Percentiles rank a stretch among this genome's conserved stretches.
Evolutionary conservation across 495 filamentous ascomycete species (phyloP).

Genomic region (Penicillium riverlandense): DNA sequence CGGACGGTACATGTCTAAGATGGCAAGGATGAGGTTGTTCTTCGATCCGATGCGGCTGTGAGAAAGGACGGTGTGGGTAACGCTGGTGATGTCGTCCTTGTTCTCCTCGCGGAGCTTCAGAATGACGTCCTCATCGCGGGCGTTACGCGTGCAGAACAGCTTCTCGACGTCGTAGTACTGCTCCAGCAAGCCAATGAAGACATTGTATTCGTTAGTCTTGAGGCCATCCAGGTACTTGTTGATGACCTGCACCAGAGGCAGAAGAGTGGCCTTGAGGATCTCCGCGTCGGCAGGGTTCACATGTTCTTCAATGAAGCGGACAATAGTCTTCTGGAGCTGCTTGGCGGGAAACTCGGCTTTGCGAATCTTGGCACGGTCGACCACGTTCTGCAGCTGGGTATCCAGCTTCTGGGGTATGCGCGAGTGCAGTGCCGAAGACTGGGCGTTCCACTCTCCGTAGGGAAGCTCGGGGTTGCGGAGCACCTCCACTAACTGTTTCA

Average conservation of each 20-base stretch:
- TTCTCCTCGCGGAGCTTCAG: conserved; percentile 91
- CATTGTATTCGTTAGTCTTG: conserved; percentile 81
- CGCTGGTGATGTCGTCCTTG: conserved; percentile 78
- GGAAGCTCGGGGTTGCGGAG: conserved; percentile 85
- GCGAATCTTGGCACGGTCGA: conserved; percentile 71
- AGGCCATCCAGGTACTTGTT: conserved; percentile 79
- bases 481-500: conserved; percentile 86
- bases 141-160: conserved; percentile 75
- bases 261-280: conserved; percentile 63
- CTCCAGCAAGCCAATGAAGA: conserved; percentile 70
- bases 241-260: conserved; percentile 76
- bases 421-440: conserved; percentile 89
- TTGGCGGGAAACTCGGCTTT: conserved; percentile 89
- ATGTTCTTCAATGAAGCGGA: conserved; percentile 86
- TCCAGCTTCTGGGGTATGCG: conserved; percentile 95
- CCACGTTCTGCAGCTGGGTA: conserved; percentile 66
- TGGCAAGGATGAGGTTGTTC: conserved; percentile 88
- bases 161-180: conserved; percentile 78
- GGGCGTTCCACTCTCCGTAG: conserved; percentile 93
- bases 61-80: conserved; percentile 83
- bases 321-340: conserved; percentile 72
- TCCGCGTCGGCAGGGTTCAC: conserved; percentile 60
- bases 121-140: conserved; percentile 90
- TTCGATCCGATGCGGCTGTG: conserved; percentile 88
- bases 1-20: conserved; percentile 87